Conservation (phyloP, 2,329 filamentous ascomycete genomes). For the Coniochaeta sp. region DNA sequence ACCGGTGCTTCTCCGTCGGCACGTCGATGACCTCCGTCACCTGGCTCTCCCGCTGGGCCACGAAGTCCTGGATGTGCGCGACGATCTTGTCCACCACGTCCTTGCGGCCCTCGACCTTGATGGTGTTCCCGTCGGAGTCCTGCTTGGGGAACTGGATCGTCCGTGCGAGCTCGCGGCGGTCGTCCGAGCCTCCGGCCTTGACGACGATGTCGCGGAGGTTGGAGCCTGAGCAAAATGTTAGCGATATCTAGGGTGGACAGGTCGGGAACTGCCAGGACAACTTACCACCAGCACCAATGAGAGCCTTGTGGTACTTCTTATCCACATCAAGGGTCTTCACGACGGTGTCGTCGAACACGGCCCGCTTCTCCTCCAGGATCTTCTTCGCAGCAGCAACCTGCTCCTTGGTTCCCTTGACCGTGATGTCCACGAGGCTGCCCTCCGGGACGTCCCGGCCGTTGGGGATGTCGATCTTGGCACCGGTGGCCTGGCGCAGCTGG, state of each 20-base stretch:
- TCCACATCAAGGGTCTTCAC: constrained; percentile 82
- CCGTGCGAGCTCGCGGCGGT: constrained; percentile 74
- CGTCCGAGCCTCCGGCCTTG: constrained; percentile 82
- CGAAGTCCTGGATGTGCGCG: constrained; percentile 71
- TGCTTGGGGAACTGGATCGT: constrained; percentile 93
- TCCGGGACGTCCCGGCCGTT: constrained; percentile 65
- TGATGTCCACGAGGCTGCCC: constrained; percentile 68
- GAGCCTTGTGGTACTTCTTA: constrained; percentile 80
- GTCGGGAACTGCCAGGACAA: constrained; percentile 9
- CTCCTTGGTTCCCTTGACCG: constrained; percentile 84
- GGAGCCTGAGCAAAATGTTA: constrained; percentile 56
- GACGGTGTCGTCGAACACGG: constrained; percentile 84
- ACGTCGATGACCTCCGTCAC: constrained; percentile 73
- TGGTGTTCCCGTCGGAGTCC: constrained; percentile 72
- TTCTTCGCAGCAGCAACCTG: constrained; percentile 91
- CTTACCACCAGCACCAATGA: constrained; percentile 86
- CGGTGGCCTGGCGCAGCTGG: constrained; percentile 74
- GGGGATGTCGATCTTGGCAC: constrained; percentile 87
- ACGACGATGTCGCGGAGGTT: constrained; percentile 82
- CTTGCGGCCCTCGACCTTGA: constrained; percentile 80
- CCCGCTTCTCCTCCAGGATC: constrained; percentile 77
- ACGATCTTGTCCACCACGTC: constrained; percentile 86
- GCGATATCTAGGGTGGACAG: constrained; percentile 11
- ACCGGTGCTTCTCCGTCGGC: constrained; percentile 80
- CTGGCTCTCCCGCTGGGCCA: constrained; percentile 77